Evolutionary conservation across 306 rosid species (phyloP), one percentile per base, ranked within the genome.

Genomic region (Medicago ruthenica): DNA sequence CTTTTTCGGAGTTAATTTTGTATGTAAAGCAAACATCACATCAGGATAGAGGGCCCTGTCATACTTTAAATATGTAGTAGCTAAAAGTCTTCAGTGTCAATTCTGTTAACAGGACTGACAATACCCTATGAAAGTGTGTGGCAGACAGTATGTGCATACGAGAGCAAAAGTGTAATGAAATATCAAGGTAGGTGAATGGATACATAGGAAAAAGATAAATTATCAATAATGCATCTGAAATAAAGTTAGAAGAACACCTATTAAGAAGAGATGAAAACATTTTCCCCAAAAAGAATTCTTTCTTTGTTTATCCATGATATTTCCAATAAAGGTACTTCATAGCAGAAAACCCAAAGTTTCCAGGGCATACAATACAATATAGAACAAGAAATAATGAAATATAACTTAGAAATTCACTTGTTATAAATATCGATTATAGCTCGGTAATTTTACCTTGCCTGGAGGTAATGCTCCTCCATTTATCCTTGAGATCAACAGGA

Each of bases 401-500:
- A 22, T 53, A 31, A 18, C 47, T 39, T 24, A 45, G 37, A 61
- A 18, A 40, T 50, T 59, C 17, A 14, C 58, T 72, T 8, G 16
- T 18, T 27, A 63, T 31, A 71, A 70, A 65, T 71, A 48, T 70
- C 2, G 44, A 71, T 5, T 5, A 39, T 40, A 79, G 71, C 14
- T 44, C n/a, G 16, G 61, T 36, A 18, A 64, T 57, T 63, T 67
- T 75, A 85, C 88, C 85, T 85, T 79, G n/a, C 76, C 71, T 71
- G 70, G 79, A 45, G 50, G 8, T 31, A 11, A 82, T 71, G 27
- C 58, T 82, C 81, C 77, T 90, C 97, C 97, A 94, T 74, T 94
- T 94, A 81, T 94, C 96, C 86, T 87, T 92, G n/a, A 86, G 89
- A 78, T 86, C 89, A 70, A 15, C 18, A 14, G 85, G 85, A 62